phyloP scores from a whole-genome alignment of 495 filamentous ascomycete species.

The Xylaria telfairii region DNA sequence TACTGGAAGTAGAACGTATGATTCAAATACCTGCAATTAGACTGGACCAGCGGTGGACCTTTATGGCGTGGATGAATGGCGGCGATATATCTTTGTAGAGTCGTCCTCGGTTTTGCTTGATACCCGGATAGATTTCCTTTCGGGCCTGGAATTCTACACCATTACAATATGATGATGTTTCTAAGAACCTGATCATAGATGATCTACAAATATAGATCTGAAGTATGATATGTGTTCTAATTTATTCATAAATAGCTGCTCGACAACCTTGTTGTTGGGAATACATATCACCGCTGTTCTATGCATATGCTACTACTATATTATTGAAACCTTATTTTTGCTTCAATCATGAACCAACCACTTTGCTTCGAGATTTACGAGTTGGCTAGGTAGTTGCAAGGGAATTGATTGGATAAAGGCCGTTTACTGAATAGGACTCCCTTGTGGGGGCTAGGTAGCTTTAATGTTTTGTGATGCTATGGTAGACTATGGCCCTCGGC shows the following conservation, averaged over 20 bases:
- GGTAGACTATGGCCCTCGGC: too few relatives aligned
- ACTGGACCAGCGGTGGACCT: conserved; percentile 29
- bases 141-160: conserved; percentile 31
- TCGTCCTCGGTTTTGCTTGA: conserved; percentile 37
- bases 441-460: too few relatives aligned
- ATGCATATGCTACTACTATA: neutral
- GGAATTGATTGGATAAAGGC: too few relatives aligned
- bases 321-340: neutral
- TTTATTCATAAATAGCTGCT: neutral
- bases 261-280: neutral
- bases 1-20: conserved; percentile 23
- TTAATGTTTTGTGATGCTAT: too few relatives aligned
- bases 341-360: neutral
- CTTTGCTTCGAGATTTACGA: too few relatives aligned
- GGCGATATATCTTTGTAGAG: conserved; percentile 25
- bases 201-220: neutral
- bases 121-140: conserved; percentile 46
- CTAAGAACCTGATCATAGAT: neutral
- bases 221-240: neutral
- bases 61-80: conserved; percentile 25
- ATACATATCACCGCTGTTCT: neutral
- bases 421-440: too few relatives aligned
- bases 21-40: conserved; percentile 25
- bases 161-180: conserved; percentile 13
- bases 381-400: neutral